These are phyloP conservation scores for Xylariales sp. DNA, from an alignment of 2,329 filamentous ascomycete genomes.

Conservation along the genomic window DNA sequence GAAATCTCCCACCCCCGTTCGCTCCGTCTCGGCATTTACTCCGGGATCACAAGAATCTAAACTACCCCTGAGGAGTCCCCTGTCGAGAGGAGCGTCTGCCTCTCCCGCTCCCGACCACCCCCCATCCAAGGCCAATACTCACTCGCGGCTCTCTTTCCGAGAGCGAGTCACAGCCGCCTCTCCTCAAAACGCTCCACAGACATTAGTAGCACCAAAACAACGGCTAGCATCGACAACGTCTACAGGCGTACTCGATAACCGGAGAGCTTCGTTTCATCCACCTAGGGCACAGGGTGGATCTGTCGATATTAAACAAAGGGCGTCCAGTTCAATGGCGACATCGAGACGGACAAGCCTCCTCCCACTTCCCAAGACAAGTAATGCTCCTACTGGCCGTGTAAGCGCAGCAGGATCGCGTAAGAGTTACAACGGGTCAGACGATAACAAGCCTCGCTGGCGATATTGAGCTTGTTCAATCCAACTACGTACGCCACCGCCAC, in stretches of 20 bases:
- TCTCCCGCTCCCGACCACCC: slow-evolving; percentile 61
- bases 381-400: slow-evolving; percentile 31
- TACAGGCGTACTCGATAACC: slow-evolving; percentile 56
- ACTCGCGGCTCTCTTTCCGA: slow-evolving; percentile 64
- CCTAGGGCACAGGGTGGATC: slow-evolving; percentile 51
- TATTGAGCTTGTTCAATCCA: slow-evolving; percentile 43
- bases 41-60: slow-evolving; percentile 58
- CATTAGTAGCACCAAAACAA: slow-evolving; percentile 58
- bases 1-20: slow-evolving; percentile 55
- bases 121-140: slow-evolving; percentile 56
- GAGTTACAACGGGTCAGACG: slow-evolving; percentile 51
- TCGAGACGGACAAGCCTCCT: slow-evolving; percentile 65
- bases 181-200: slow-evolving; percentile 60
- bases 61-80: slow-evolving; percentile 63
- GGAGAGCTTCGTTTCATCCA: slow-evolving; percentile 67
- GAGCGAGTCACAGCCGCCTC: slow-evolving; percentile 60
- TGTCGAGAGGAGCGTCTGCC: slow-evolving; percentile 59
- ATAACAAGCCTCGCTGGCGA: slow-evolving; percentile 64
- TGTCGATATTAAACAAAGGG: slow-evolving; percentile 54
- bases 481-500: slow-evolving; percentile 5
- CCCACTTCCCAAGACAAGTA: slow-evolving; percentile 57
- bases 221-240: slow-evolving; percentile 59
- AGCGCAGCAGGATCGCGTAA: slow-evolving; percentile 44
- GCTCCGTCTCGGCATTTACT: slow-evolving; percentile 58
- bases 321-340: slow-evolving; percentile 67